phyloP scores from a whole-genome alignment of 768 basidiomycete species.

The Termitomyces sp. region DNA sequence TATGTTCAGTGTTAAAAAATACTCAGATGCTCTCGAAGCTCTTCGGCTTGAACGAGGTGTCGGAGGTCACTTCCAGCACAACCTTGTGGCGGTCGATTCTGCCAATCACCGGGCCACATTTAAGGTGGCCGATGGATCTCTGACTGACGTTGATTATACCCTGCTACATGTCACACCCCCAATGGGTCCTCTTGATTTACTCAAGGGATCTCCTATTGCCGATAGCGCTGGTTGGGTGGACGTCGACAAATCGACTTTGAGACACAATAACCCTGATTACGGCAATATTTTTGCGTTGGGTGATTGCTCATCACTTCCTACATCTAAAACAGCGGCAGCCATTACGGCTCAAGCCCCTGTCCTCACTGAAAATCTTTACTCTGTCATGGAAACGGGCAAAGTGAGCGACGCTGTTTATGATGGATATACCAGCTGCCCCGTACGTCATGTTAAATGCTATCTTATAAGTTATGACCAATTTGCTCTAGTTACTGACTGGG shows the following conservation, averaged over 20 bases:
- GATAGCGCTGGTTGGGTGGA: slow-evolving; percentile 89
- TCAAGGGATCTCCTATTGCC: slow-evolving; percentile 74
- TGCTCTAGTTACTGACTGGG: slow-evolving; percentile 65
- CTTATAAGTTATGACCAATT: slow-evolving; percentile 1
- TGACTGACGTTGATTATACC: slow-evolving; percentile 72
- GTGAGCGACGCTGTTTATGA: slow-evolving; percentile 72
- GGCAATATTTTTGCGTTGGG: slow-evolving; percentile 87
- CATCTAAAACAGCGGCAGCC: slow-evolving; percentile 95
- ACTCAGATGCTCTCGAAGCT: slow-evolving; percentile 80
- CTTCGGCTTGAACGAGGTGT: slow-evolving; percentile 79
- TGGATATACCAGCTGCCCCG: slow-evolving; percentile 88
- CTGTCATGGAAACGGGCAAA: slow-evolving; percentile 69
- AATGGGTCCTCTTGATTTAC: slow-evolving; percentile 82
- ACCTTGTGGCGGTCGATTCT: slow-evolving; percentile 73
- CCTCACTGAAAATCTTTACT: slow-evolving; percentile 83
- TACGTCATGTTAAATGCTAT: slow-evolving; percentile 31
- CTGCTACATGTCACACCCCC: slow-evolving; percentile 87
- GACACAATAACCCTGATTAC: slow-evolving; percentile 77
- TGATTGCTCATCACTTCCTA: slow-evolving; percentile 90
- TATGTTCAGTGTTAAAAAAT: slow-evolving; percentile 98
- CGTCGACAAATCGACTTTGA: slow-evolving; percentile 77
- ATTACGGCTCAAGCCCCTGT: slow-evolving; percentile 91
- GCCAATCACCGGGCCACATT: slow-evolving; percentile 80
- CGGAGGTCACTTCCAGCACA: slow-evolving; percentile 77
- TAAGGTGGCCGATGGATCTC: slow-evolving; percentile 69